Evolutionary conservation across 164 flowering plant genomes (phyloP).

Genomic region (Stephania japonica): DNA sequence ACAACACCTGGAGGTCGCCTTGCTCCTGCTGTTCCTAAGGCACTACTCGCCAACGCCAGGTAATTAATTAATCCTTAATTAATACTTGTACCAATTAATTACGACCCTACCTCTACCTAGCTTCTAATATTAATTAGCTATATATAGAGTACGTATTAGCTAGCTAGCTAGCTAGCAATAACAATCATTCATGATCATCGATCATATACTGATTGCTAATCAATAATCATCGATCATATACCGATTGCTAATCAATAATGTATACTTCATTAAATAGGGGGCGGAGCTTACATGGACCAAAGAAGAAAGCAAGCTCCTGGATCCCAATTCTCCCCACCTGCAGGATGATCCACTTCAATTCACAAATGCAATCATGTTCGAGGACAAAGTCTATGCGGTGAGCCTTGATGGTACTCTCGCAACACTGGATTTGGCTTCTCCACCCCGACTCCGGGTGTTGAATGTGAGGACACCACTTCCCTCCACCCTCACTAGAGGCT

Average conservation of each 20-base stretch:
- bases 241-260: no score
- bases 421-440: constrained; percentile 12
- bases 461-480: constrained; percentile 19
- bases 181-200: no score
- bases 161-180: no score
- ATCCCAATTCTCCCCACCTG: constrained; percentile 9
- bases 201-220: no score
- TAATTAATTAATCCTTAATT: background rate
- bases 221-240: no score
- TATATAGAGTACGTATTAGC: no score
- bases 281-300: background rate
- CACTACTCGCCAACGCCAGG: background rate
- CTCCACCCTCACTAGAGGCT: constrained; percentile 9
- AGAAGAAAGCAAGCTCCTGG: constrained; percentile 8
- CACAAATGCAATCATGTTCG: constrained; percentile 15
- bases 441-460: constrained; percentile 1
- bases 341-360: constrained; percentile 6
- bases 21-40: background rate
- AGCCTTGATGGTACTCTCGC: constrained; percentile 29
- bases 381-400: constrained; percentile 24
- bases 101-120: no score
- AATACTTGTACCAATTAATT: background rate
- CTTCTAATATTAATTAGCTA: no score
- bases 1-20: constrained; percentile 4
- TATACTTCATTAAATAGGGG: no score